These are phyloP conservation scores for Debaryomyces coudertii DNA, from an alignment of 1,139 yeast species.

Conservation along the genomic window DNA sequence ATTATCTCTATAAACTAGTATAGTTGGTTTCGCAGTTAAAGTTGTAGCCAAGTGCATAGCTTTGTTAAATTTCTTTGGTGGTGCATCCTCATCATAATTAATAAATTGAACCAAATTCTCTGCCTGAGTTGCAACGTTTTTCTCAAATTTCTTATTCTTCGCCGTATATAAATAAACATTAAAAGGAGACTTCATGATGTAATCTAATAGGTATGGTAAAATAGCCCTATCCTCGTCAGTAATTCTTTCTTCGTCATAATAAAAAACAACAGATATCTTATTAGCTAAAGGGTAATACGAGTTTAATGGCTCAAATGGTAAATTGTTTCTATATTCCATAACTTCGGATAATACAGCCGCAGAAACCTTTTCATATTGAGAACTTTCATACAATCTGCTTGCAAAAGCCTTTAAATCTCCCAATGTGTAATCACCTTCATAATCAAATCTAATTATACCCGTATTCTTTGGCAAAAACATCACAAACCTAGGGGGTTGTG, in stretches of 20 bases:
- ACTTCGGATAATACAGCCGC: constrained; percentile 42
- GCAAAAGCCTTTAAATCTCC: constrained; percentile 38
- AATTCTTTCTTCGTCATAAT: constrained; percentile 53
- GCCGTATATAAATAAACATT: constrained; percentile 58
- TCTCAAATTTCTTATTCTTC: constrained; percentile 46
- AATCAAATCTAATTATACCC: constrained; percentile 41
- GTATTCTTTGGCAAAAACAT: constrained; percentile 46
- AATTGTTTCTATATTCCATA: constrained; percentile 40
- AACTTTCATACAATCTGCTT: constrained; percentile 36
- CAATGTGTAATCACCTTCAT: constrained; percentile 29
- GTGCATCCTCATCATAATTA: constrained; percentile 38
- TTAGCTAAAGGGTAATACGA: constrained; percentile 46
- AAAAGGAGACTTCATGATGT: constrained; percentile 57
- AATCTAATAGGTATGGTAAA: constrained; percentile 61
- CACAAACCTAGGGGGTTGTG: constrained; percentile 31
- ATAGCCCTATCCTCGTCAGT: constrained; percentile 64
- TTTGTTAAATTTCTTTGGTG: constrained; percentile 38
- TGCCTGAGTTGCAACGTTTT: constrained; percentile 46
- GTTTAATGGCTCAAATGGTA: constrained; percentile 37
- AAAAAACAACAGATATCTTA: constrained; percentile 54
- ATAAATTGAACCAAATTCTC: constrained; percentile 42
- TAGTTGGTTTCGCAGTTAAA: constrained; percentile 61
- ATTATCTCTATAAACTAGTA: constrained; percentile 61
- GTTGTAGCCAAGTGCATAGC: constrained; percentile 54
- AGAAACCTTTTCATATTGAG: constrained; percentile 42